Evolutionary conservation across 129 eudicot genomes (phyloP).

Genomic region (Kitagawia praeruptora): DNA sequence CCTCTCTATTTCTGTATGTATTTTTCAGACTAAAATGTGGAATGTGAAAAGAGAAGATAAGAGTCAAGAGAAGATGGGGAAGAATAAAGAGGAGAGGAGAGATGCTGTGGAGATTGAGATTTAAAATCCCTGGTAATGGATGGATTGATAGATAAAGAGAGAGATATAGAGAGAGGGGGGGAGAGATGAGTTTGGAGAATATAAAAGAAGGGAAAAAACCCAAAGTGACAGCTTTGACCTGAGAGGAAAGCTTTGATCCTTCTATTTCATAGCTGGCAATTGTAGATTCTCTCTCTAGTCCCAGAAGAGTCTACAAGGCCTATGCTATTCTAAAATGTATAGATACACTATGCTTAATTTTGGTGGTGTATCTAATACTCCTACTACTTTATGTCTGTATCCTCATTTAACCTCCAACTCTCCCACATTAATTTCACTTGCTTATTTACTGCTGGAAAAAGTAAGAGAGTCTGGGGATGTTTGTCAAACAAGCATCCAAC

Average conservation of each 20-base stretch:
- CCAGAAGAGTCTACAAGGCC: background rate
- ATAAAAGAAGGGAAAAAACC: background rate
- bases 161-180: constrained; percentile 3
- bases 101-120: constrained; percentile 12
- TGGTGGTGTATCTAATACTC: background rate
- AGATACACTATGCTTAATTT: background rate
- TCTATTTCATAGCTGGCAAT: constrained; percentile 66
- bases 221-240: constrained; percentile 51
- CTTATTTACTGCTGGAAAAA: background rate
- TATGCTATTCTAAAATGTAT: background rate
- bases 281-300: constrained; percentile 26
- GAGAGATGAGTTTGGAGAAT: constrained; percentile 9
- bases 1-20: constrained; percentile 5
- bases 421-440: background rate
- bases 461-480: too few relatives aligned
- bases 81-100: constrained; percentile 4
- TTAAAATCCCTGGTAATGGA: constrained; percentile 16
- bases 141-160: constrained; percentile 11
- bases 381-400: background rate
- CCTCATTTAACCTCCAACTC: background rate
- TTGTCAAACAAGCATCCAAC: background rate
- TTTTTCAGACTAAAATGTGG: background rate
- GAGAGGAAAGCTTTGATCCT: constrained; percentile 42
- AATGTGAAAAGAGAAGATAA: background rate
- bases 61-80: constrained; percentile 4